phyloP scores from a whole-genome alignment of 1,139 yeast genomes.

The Pneumocystis murina region DNA sequence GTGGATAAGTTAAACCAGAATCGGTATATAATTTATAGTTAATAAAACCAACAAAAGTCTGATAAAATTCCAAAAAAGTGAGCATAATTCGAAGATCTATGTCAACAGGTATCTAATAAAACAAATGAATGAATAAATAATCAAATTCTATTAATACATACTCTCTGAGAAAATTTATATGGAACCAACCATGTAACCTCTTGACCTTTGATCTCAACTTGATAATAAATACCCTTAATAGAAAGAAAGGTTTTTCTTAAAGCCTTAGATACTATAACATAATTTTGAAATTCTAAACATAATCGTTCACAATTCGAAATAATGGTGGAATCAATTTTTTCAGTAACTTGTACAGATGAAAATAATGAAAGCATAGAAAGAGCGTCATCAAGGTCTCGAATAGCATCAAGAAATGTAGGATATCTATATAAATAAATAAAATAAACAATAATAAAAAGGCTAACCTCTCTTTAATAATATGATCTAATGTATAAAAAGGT shows the following conservation, averaged over 20 bases:
- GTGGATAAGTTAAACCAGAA: slow-evolving; percentile 78
- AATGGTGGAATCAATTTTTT: slow-evolving; percentile 59
- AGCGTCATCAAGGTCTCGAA: slow-evolving; percentile 90
- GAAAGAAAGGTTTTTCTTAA: slow-evolving; percentile 85
- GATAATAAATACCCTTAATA: slow-evolving; percentile 92
- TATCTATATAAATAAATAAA: slow-evolving; percentile 25
- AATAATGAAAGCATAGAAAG: slow-evolving; percentile 86
- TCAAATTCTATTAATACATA: slow-evolving; percentile 19
- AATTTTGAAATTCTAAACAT: slow-evolving; percentile 93
- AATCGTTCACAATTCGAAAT: slow-evolving; percentile 75
- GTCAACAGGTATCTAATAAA: slow-evolving; percentile 44
- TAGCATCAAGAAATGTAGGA: slow-evolving; percentile 83
- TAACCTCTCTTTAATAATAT: slow-evolving; percentile 71
- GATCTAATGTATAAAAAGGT: slow-evolving; percentile 76
- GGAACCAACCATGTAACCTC: slow-evolving; percentile 95
- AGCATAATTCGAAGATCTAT: slow-evolving; percentile 94
- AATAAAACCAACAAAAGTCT: slow-evolving; percentile 78
- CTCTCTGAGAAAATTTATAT: slow-evolving; percentile 87
- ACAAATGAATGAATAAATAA: background rate
- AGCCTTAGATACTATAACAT: slow-evolving; percentile 67
- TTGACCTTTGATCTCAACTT: slow-evolving; percentile 80
- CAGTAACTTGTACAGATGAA: slow-evolving; percentile 90
- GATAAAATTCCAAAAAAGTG: slow-evolving; percentile 88
- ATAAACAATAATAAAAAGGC: background rate
- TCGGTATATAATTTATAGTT: slow-evolving; percentile 75